Evolutionary conservation across 345 rosid species (phyloP), one percentile per base, ranked within the genome.

Genomic region (Melastoma malabathricum): DNA sequence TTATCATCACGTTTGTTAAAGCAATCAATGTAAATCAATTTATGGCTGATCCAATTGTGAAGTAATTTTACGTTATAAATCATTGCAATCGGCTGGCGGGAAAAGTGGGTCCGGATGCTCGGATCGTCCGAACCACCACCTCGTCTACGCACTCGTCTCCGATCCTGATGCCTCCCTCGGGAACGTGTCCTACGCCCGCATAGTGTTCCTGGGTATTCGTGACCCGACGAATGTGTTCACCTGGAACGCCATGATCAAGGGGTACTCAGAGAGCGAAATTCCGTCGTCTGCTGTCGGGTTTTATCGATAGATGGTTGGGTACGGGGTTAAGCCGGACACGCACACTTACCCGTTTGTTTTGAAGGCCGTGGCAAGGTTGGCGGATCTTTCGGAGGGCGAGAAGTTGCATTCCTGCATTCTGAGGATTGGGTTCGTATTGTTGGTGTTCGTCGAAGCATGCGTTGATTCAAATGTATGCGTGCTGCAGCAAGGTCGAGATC

Each of bases 321-420:
- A 66, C 38, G 61, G 57, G 12, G 59, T 77, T 8, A 54, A 75
- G 50, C 86, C 97, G 2, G 96, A 89, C 54, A 81, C 84, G 6
- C 83, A 89, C 54, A 89, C 97, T 1, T 89, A 74, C 55, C 97
- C 97, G 54, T 89, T 83, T 59, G 73, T 86, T 64, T 67, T 89
- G 5, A 89, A 89, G 53, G 84, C 88, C 5, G 66, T 81, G 41
- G 64, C 90, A 43, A 86, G 78, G 70, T 20, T 68, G 53, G 75
- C 69, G 34, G 68, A 73, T 51, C 58, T 68, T 55, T 63, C 58
- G 51, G 59, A 69, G 16, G 92, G 89, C 5, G 74, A 78, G 54
- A 67, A 2, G 66, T 48, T 80, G 4, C 92, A 89, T 71, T 80
- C 81, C 10, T 52, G 54, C 44, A 66, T 62, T 39, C 1, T 76